phyloP scores from a whole-genome alignment of 495 filamentous ascomycete genomes.

The Hyaloscypha finlandica region DNA sequence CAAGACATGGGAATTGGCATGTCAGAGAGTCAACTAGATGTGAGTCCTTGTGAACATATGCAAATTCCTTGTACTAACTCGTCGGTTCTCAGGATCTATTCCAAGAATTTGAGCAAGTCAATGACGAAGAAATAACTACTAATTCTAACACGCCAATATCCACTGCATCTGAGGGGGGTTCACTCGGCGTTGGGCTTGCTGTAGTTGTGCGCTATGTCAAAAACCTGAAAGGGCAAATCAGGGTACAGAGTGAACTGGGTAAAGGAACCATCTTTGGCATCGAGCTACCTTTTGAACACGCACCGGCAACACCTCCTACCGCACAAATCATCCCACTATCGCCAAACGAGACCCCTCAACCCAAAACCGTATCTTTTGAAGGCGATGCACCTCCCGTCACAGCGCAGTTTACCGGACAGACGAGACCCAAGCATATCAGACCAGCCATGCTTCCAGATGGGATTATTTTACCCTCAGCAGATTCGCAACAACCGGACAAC shows the following conservation, averaged over 20 bases:
- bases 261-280: constrained; percentile 83
- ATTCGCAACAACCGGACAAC: neutral
- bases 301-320: neutral
- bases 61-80: neutral
- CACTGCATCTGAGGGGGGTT: constrained; percentile 16
- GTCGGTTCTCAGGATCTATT: constrained; percentile 53
- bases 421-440: neutral
- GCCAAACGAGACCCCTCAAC: neutral
- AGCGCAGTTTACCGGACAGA: neutral
- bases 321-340: neutral
- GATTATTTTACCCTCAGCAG: neutral
- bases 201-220: constrained; percentile 79
- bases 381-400: neutral
- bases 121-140: constrained; percentile 35
- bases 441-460: neutral
- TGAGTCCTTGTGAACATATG: constrained; percentile 15
- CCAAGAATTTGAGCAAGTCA: constrained; percentile 84
- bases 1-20: constrained; percentile 85
- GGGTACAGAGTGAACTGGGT: constrained; percentile 81
- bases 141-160: constrained; percentile 30
- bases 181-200: constrained; percentile 82
- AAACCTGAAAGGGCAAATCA: constrained; percentile 87
- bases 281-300: constrained; percentile 59
- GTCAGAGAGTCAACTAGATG: constrained; percentile 67
- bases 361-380: neutral